These are phyloP conservation scores for Apiotrichum sp. DNA, from an alignment of 1,284 basidiomycete species.

Conservation along the genomic window DNA sequence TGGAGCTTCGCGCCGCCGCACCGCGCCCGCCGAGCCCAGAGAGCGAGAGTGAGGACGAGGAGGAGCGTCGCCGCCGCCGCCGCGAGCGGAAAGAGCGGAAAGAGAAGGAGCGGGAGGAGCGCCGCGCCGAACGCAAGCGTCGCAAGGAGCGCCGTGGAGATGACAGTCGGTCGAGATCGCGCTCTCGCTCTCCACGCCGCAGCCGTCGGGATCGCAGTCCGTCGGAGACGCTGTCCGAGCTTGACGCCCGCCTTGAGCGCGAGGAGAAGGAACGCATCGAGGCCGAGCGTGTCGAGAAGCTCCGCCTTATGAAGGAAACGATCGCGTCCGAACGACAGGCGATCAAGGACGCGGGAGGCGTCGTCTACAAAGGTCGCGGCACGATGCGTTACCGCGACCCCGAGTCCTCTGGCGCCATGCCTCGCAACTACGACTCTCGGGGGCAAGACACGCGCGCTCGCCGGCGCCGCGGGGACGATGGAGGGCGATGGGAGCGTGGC, in stretches of 20 bases:
- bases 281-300: slow-evolving; percentile 25
- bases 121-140: slow-evolving; percentile 3
- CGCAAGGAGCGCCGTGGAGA: slow-evolving; percentile 15
- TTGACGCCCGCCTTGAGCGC: slow-evolving; percentile 45
- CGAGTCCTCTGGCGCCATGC: slow-evolving; percentile 24
- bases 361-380: slow-evolving; percentile 47
- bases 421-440: slow-evolving; percentile 29
- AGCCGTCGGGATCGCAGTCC: neutral
- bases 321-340: slow-evolving; percentile 31
- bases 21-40: slow-evolving; percentile 16
- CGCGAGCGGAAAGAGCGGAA: slow-evolving; percentile 17
- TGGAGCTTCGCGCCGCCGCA: slow-evolving; percentile 58
- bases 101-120: slow-evolving; percentile 11
- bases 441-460: slow-evolving; percentile 20
- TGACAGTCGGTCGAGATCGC: slow-evolving; percentile 8
- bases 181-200: slow-evolving; percentile 1
- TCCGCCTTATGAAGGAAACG: slow-evolving; percentile 31
- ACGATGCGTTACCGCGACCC: slow-evolving; percentile 46
- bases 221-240: slow-evolving; percentile 40
- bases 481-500: slow-evolving; percentile 20
- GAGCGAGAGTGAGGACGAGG: slow-evolving; percentile 1
- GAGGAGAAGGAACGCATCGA: slow-evolving; percentile 46
- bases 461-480: slow-evolving; percentile 1
- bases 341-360: slow-evolving; percentile 29
- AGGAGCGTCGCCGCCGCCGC: slow-evolving; percentile 14